Percentiles rank a stretch among this genome's conserved stretches.
These are phyloP conservation scores for Saccharata proteae DNA, from an alignment of 2,329 filamentous ascomycete species.

Conservation along the genomic window DNA sequence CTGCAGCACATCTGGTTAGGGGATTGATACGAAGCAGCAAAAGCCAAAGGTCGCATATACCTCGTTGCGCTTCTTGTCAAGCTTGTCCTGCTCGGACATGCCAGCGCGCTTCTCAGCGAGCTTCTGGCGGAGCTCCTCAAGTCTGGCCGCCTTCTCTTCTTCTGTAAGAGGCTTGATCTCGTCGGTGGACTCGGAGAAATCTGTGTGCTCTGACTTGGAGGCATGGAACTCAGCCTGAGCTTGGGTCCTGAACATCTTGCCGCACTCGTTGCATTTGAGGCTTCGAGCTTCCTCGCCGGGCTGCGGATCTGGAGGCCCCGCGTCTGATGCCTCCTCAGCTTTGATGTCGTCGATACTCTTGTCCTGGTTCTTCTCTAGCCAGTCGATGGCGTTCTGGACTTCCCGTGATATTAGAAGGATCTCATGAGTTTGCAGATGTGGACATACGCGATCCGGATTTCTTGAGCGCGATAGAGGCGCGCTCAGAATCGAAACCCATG, in stretches of 20 bases:
- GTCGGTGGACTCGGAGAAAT: constrained; percentile 89
- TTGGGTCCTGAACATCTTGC: constrained; percentile 75
- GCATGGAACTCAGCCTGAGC: constrained; percentile 83
- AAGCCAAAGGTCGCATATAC: constrained; percentile 27
- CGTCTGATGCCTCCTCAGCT: constrained; percentile 25
- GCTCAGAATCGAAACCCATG: constrained; percentile 71
- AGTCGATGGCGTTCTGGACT: constrained; percentile 87
- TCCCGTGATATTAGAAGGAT: constrained; percentile 9
- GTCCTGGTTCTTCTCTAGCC: constrained; percentile 87
- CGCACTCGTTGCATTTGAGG: constrained; percentile 87
- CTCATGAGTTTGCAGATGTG: constrained; percentile 1
- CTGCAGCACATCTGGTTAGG: constrained; percentile 17
- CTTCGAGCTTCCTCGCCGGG: constrained; percentile 63
- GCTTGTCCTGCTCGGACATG: constrained; percentile 61
- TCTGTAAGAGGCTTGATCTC: constrained; percentile 84
- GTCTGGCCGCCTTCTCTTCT: constrained; percentile 73
- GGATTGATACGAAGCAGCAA: too few species aligned
- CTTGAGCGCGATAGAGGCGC: constrained; percentile 73
- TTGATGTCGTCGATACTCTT: constrained; percentile 75
- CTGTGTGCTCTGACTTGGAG: constrained; percentile 50
- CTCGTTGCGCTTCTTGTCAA: constrained; percentile 77
- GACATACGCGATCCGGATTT: constrained; percentile 65
- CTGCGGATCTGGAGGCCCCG: constrained; percentile 48
- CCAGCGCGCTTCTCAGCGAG: constrained; percentile 60
- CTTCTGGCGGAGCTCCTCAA: constrained; percentile 62